Base-by-base conservation (phyloP, 257 asterid genomes). In the Petunia axillaris region DNA sequence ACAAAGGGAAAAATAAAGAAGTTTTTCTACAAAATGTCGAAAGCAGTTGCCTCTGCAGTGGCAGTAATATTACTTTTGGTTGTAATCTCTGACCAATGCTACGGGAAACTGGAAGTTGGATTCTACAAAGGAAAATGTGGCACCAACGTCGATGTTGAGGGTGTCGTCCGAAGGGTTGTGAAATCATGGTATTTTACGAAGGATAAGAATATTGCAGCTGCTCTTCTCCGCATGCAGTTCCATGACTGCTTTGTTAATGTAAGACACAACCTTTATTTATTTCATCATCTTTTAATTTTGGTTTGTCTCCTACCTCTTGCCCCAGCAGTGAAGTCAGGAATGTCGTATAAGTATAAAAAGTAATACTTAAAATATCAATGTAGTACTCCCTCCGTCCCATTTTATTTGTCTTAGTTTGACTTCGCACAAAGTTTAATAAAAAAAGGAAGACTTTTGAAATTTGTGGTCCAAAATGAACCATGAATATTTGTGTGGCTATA, bases 191-290 rank as follows among this genome's bases (percentile, higher is more conserved):
- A 11, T 75, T 0, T 0, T 71, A 5, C 0, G 5, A 87, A 9
- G 64, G 90, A 90, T 76, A 78, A 53, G 6, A 80, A 83, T 81
- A 82, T 89, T 59, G 63, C 86, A 0, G 86, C 94, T 44, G 91
- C 91, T 9, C 90, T 90, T 9, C 88, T 90, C 3, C 90, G 94
- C 76, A 75, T 90, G 93, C 94, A 90, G n/a, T 89, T 90, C 43
- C 94, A 90, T 13, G 93, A 90, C 25, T 90, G 94, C 78, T 90
- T 90, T 65, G 93, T 90, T 83, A 85, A 79, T 6, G 93, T 90
- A 77, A 84, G 91, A 82, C 10, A 14, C 53, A 63, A 36, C 44
- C 53, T 66, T 5, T 13, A 13, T 4, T 25, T 10, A 10, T 35
- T 35, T 62, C 5, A 35, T 8, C 4, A 25, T 62, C 38, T 55